Evolutionary conservation across 2,329 filamentous ascomycete genomes (phyloP), one percentile per base, ranked within the genome.

Genomic region (Hypoxylon sp.): DNA sequence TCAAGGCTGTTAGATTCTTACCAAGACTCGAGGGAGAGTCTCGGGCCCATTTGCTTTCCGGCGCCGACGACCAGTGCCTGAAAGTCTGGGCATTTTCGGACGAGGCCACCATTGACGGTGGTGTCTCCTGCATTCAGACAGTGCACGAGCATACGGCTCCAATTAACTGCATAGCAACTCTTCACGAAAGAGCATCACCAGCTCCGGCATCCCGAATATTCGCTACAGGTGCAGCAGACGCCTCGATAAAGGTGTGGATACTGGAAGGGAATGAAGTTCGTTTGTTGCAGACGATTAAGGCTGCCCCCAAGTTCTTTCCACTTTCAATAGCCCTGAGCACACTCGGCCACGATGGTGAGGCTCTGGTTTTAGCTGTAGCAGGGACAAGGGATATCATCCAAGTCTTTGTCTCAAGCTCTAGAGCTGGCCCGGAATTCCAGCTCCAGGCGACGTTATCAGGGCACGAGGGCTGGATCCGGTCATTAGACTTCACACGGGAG

Each of bases 381-480:
- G 96, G 96, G 2, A 98, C 96, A 2, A 91, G 88, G 66, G 91
- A 91, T 62, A 87, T 85, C n/a, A 88, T 99, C 51, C 94, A 98
- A 74, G 84, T 98, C 10, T 95, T 92, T 72, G 87, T 91, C 39
- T 84, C 90, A 1, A 82, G 86, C 75, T 83, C 35, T 75, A 78
- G 6, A 59, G 73, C 15, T 74, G 79, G 6, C 1, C 62, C 78
- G 2, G 80, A 86, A 0, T 97, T 97, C 74, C 84, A 86, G 29
- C 85, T 92, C 6, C 90, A 92, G 68, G 92, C 94, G 11, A 94
- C 90, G 0, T 86, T 99, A 19, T 87, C 89, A 0, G 96, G 96
- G 2, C 96, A 99, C 75, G 96, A 99, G 80, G 95, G 93, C 62
- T 99, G 96, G 96, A 89, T 99, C 51, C 87, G 95, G 52, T 95